Evolutionary conservation across 2,329 filamentous ascomycete genomes (phyloP), one percentile per base, ranked within the genome.

Genomic region (Cladobotryum mycophilum): DNA sequence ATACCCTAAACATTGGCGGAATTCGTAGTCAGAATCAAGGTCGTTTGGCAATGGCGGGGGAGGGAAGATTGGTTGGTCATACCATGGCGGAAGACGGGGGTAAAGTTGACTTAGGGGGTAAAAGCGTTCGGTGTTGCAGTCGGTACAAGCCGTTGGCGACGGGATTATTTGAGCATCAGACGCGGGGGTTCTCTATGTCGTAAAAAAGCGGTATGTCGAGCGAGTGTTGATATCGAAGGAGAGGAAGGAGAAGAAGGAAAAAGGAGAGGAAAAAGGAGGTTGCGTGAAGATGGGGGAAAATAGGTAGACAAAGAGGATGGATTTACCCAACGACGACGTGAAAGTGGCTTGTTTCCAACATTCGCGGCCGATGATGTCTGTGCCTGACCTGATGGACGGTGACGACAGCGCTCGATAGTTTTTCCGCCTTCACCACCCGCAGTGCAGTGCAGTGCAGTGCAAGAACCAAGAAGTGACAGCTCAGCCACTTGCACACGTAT

Each of bases 351-450:
- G 61, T 53, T 44, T 35, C 43, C 17, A 48, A 57, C 52, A 54
- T 60, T 54, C 54, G 55, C 46, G 57, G 56, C 55, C 58, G 56
- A 56, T 58, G 57, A 57, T 61, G 55, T 61, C 57, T 58, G 64
- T 66, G 64, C 65, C 64, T 61, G 63, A 64, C 56, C 64, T 61
- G 63, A 64, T 56, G 58, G 63, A 64, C 56, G 59, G 58, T 61
- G 61, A 66, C 60, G 62, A 66, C 61, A 49, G 61, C 59, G 61
- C 65, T 41, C 65, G 64, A 68, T 55, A 55, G 65, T 68, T 67
- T 41, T 66, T 58, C 65, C 65, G 65, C 45, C 14, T 41, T 47
- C 62, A 64, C 61, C 25, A 30, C 25, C 25, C 5, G 5, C 20
- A 20, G n/a, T n/a, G n/a, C n/a, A n/a, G n/a, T n/a, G n/a, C n/a